phyloP scores from a whole-genome alignment of 768 basidiomycete genomes.

The Boletus sp. region DNA sequence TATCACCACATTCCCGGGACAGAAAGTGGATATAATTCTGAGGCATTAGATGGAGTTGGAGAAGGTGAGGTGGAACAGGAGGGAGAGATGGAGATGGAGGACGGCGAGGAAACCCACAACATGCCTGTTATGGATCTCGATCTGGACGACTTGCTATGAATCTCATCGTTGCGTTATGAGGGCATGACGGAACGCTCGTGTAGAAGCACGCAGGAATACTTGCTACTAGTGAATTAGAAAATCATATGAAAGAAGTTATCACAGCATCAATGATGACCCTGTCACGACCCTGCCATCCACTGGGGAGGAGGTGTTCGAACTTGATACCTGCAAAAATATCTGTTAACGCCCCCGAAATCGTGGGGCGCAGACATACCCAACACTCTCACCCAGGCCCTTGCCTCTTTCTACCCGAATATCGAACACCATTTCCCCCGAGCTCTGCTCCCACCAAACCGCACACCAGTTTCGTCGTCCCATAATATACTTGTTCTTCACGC shows the following conservation, averaged over 20 bases:
- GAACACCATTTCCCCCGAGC: constrained; percentile 67
- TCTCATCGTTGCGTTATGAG: not conserved
- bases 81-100: constrained; percentile 23
- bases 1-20: constrained; percentile 36
- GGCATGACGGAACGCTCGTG: not conserved
- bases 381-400: constrained; percentile 80
- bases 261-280: constrained; percentile 8
- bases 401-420: constrained; percentile 84
- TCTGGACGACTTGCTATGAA: constrained; percentile 24
- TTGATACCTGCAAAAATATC: constrained; percentile 38
- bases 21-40: constrained; percentile 59
- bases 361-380: constrained; percentile 50
- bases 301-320: constrained; percentile 44
- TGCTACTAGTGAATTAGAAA: not conserved
- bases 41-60: constrained; percentile 33
- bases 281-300: constrained; percentile 29
- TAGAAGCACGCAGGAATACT: not conserved
- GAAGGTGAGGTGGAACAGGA: constrained; percentile 29
- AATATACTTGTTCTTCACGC: constrained; percentile 70
- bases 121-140: constrained; percentile 31
- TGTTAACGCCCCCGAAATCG: not conserved
- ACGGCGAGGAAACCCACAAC: constrained; percentile 16
- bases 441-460: constrained; percentile 55
- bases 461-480: constrained; percentile 93
- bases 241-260: not conserved